Evolutionary conservation across 805 yeast species (phyloP).

Genomic region (Candida krabiensis): DNA sequence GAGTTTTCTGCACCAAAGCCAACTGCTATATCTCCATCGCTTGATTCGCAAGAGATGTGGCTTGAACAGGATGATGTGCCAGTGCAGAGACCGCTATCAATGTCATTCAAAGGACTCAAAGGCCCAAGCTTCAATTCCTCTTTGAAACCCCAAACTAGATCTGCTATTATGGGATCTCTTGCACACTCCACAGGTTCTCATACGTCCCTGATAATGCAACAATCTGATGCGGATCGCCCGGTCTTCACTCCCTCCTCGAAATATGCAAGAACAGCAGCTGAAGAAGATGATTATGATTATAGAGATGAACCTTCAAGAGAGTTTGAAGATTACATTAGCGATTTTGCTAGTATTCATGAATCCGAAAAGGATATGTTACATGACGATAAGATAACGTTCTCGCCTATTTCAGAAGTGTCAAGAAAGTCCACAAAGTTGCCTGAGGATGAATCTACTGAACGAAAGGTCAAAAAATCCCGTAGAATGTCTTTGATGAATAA

Average conservation of each 20-base stretch:
- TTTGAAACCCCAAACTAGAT: constrained; percentile 26
- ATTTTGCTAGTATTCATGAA: constrained; percentile 8
- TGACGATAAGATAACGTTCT: not conserved
- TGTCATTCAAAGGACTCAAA: constrained; percentile 62
- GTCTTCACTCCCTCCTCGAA: not conserved
- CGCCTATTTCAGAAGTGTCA: not conserved
- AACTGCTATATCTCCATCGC: not conserved
- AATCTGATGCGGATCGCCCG: constrained; percentile 21
- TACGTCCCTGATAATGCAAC: constrained; percentile 16
- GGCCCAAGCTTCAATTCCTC: constrained; percentile 53
- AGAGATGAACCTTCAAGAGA: constrained; percentile 18
- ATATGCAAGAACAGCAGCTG: not conserved
- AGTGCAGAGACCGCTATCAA: constrained; percentile 34
- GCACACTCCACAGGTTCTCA: constrained; percentile 36
- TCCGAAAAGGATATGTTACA: constrained; percentile 4
- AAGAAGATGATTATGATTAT: constrained; percentile 6
- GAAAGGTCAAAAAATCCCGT: constrained; percentile 15
- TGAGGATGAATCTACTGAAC: not conserved
- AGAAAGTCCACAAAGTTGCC: not conserved
- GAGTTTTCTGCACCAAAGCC: not conserved
- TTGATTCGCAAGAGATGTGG: not conserved
- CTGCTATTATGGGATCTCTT: constrained; percentile 31
- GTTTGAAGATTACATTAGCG: constrained; percentile 23
- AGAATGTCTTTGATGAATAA: constrained; percentile 16
- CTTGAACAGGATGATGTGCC: not conserved